These are phyloP conservation scores for Abrus precatorius DNA, from an alignment of 306 rosid species.

Conservation along the genomic window DNA sequence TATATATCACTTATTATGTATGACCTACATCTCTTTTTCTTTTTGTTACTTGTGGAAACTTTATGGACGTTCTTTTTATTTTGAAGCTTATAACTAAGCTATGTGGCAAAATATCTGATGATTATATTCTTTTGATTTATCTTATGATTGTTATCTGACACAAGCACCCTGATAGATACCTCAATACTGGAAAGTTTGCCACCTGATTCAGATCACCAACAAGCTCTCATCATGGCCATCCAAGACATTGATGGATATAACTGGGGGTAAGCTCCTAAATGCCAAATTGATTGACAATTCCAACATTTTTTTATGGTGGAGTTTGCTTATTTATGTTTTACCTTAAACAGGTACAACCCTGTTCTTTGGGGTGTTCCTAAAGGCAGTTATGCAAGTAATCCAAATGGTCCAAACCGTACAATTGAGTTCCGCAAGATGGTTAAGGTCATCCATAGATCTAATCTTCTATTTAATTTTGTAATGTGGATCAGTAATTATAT, in stretches of 20 bases:
- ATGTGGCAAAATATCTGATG: slow-evolving; percentile 11
- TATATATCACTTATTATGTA: not conserved
- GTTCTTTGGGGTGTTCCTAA: slow-evolving; percentile 97
- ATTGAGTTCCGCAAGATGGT: slow-evolving; percentile 93
- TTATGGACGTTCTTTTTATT: slow-evolving; percentile 21
- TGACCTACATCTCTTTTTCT: not conserved
- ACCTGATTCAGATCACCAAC: slow-evolving; percentile 92
- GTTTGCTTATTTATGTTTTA: slow-evolving; percentile 43
- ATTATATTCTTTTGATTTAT: slow-evolving; percentile 32
- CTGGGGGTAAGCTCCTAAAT: slow-evolving; percentile 82
- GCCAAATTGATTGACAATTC: slow-evolving; percentile 28
- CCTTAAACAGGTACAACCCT: slow-evolving; percentile 84
- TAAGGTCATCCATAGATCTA: slow-evolving; percentile 64
- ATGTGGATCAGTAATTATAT: slow-evolving; percentile 2
- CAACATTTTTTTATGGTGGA: slow-evolving; percentile 18
- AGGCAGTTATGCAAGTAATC: slow-evolving; percentile 93
- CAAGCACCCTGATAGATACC: slow-evolving; percentile 65
- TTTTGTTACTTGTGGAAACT: slow-evolving; percentile 6
- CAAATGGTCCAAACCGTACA: slow-evolving; percentile 80
- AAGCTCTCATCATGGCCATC: slow-evolving; percentile 80
- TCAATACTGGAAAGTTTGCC: slow-evolving; percentile 74
- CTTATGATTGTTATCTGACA: slow-evolving; percentile 40
- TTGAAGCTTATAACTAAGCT: slow-evolving; percentile 24
- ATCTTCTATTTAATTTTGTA: slow-evolving; percentile 30
- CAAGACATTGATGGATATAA: slow-evolving; percentile 86